phyloP scores from a whole-genome alignment of 2,329 filamentous ascomycete genomes.

The Celoporthe dispersa region DNA sequence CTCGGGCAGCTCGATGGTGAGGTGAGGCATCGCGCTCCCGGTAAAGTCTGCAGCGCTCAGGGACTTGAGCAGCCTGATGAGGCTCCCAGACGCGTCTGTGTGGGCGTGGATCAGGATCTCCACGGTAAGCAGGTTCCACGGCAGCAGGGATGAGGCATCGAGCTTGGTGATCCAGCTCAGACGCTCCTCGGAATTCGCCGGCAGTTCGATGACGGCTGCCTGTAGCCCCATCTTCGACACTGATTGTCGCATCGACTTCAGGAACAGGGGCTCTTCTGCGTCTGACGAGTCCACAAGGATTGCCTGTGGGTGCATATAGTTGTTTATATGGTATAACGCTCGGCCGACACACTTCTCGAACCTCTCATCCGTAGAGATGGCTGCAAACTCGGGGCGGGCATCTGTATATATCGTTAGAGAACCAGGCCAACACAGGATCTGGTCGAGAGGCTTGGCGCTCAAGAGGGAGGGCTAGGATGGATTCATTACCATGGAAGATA shows the following conservation, averaged over 20 bases:
- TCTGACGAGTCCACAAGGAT: constrained; percentile 71
- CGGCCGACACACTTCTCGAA: constrained; percentile 67
- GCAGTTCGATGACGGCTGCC: constrained; percentile 73
- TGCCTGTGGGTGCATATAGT: constrained; percentile 77
- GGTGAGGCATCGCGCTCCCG: constrained; percentile 68
- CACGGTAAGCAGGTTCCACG: constrained; percentile 76
- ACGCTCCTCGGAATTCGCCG: constrained; percentile 62
- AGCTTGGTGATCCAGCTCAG: constrained; percentile 80
- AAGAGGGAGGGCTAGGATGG: not conserved
- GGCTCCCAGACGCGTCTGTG: constrained; percentile 69
- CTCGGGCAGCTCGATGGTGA: constrained; percentile 84
- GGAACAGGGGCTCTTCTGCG: constrained; percentile 72
- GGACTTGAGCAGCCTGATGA: constrained; percentile 78
- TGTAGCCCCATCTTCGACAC: constrained; percentile 9
- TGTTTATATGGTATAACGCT: constrained; percentile 72
- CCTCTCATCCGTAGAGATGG: constrained; percentile 70
- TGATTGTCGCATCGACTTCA: constrained; percentile 34
- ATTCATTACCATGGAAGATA: constrained; percentile 55
- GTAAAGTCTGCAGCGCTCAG: constrained; percentile 77
- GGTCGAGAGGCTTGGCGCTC: constrained; percentile 16
- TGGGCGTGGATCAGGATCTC: constrained; percentile 85
- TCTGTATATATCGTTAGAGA: constrained; percentile 50
- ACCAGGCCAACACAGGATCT: not conserved
- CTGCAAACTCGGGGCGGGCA: constrained; percentile 75
- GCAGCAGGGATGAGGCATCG: constrained; percentile 47